Base-by-base conservation (phyloP, 371 early-diverging fungal genomes). In the Mortierella sp. region DNA sequence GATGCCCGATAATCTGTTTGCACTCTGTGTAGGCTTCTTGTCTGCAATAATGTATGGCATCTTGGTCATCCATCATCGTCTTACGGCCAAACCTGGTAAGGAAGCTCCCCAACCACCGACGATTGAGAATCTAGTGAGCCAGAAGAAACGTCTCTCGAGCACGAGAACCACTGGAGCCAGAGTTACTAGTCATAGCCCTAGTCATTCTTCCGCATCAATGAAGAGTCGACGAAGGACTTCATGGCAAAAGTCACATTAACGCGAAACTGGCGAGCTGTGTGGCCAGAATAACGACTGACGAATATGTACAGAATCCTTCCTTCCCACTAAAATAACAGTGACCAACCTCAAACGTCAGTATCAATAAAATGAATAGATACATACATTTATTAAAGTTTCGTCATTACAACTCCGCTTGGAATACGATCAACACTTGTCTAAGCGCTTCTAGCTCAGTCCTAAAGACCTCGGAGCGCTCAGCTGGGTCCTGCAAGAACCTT, bases 1-100 rank as follows among this genome's bases (percentile, higher is more conserved):
- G 69, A 68, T 73, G 67, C 79, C 79, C 24, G 79, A 78, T 11
- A 73, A 73, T 48, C 2, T 65, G 15, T 24, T 63, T 21, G 79
- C 73, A 5, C 67, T 78, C 47, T 70, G 70, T 28, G 67, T 67
- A 4, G 79, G 79, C 5, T 73, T 78, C 55, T 28, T 73, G 19
- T 78, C 79, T 52, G 79, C 79, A 3, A 22, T 73, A 16, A 58
- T 70, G 22, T 78, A 73, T 40, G 74, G 73, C 2, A 22, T 58
- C 55, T 45, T 78, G 28, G 4, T 73, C 24, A 38, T 78, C 15
- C 63, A 53, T 19, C 67, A 69, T 52, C 66, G 74, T 5, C 21
- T 73, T 40, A 55, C 50, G 16, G 77, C 72, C 11, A n/a, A 60
- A 4, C 64, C 67, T 28, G 77, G 67, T 28, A 71, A 48, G 21